These are phyloP conservation scores for Musa beccarii DNA, from an alignment of 176 grass and related monocot species.

Conservation along the genomic window DNA sequence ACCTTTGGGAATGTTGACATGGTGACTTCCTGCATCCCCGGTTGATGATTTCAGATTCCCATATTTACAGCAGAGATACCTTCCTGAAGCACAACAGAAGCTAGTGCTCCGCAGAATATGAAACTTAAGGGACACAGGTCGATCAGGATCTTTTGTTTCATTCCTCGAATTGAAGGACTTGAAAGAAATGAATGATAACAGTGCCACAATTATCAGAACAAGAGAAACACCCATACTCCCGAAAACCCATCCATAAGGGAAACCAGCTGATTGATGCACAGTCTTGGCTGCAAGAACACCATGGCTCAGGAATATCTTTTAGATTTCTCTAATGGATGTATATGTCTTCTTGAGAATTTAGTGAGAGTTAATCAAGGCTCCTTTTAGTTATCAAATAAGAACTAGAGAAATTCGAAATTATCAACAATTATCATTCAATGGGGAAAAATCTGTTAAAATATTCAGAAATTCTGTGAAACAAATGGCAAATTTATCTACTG, in stretches of 20 bases:
- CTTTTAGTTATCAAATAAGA: neutral
- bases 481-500: neutral
- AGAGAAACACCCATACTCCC: slow-evolving; percentile 82
- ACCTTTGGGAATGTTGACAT: slow-evolving; percentile 75
- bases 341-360: too few species aligned
- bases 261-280: slow-evolving; percentile 47
- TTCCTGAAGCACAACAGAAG: slow-evolving; percentile 90
- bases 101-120: slow-evolving; percentile 77
- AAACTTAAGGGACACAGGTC: slow-evolving; percentile 56
- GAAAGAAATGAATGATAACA: slow-evolving; percentile 52
- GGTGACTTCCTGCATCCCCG: slow-evolving; percentile 44
- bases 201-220: slow-evolving; percentile 60
- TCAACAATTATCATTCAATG: neutral
- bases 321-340: neutral
- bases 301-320: slow-evolving; percentile 7
- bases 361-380: neutral
- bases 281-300: slow-evolving; percentile 37
- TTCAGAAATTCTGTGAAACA: neutral
- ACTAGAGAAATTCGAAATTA: neutral
- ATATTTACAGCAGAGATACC: slow-evolving; percentile 78
- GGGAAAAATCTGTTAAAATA: neutral
- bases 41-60: slow-evolving; percentile 51
- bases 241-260: slow-evolving; percentile 94
- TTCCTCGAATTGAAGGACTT: slow-evolving; percentile 49
- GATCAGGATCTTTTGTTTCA: slow-evolving; percentile 51